Base-by-base conservation (phyloP, 202 grass and related monocot species). In the Digitaria exilis region DNA sequence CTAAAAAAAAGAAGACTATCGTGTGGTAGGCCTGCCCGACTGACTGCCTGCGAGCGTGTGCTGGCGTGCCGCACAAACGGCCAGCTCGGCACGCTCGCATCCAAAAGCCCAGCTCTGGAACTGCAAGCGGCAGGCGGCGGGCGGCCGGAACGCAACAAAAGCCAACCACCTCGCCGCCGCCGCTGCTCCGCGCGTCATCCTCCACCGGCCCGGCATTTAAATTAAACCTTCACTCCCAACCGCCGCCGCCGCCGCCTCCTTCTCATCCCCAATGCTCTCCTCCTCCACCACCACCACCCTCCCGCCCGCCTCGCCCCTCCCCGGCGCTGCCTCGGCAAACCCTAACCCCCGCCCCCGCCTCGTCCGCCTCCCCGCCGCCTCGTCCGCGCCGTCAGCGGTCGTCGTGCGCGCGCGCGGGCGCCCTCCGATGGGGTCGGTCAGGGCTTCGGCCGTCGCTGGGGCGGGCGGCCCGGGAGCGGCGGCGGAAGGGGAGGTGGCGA, bases 191-290 rank as follows among this genome's bases (percentile, higher is more conserved):
- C 15, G 48, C 79, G 62, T 59, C 82, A 62, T 57, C 59, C 46
- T 63, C 48, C 37, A 32, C 46, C 65, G n/a, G 18, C 77, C 15
- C 79, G 58, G 68, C 50, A 71, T n/a, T 64, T n/a, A n/a, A n/a
- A n/a, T 89, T 72, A 71, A 79, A 63, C 75, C 76, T 71, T n/a
- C 32, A 21, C 10, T 17, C 37, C 43, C 59, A 41, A 46, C 76
- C 29, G 15, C 73, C 78, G 16, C 18, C 42, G 5, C 31, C 42
- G 8, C n/a, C n/a, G n/a, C n/a, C n/a, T n/a, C n/a, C n/a, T n/a
- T n/a, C n/a, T n/a, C 32, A 30, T 58, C 5, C 74, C 78, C 29
- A 45, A 82, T 84, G 85, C 69, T 58, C 75, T 42, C 46, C 50
- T 26, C 60, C 13, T 44, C 69, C 66, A 39, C 78, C 55, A 48